These are phyloP conservation scores for Dunaliella primolecta DNA, from an alignment of 139 green algal species.

Conservation along the genomic window DNA sequence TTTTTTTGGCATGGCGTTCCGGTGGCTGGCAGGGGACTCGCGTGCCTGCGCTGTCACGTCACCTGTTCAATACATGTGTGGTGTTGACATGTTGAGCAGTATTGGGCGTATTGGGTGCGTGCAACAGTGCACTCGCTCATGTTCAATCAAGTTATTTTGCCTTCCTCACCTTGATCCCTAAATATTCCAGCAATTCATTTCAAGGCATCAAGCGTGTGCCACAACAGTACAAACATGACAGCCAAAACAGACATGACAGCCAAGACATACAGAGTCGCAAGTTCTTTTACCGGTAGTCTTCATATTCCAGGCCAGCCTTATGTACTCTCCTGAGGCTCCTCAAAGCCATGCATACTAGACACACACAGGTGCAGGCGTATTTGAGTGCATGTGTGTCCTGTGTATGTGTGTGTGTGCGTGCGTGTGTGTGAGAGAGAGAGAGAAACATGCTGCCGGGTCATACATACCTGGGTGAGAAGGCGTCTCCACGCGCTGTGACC, in stretches of 20 bases:
- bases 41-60: too few species aligned
- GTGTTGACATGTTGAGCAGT: too few species aligned
- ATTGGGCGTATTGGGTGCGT: too few species aligned
- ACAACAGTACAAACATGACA: not conserved
- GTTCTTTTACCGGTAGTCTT: too few species aligned
- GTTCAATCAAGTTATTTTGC: too few species aligned
- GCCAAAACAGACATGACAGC: not conserved
- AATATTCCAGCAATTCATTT: not conserved
- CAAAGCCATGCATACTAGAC: not conserved
- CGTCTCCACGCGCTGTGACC: constrained; percentile 71
- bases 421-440: too few species aligned
- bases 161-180: not conserved
- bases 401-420: not conserved
- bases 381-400: not conserved
- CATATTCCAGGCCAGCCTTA: too few species aligned
- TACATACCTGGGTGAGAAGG: constrained; percentile 69
- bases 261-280: too few species aligned
- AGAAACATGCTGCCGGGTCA: not conserved
- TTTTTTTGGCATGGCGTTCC: too few species aligned
- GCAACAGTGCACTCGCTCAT: too few species aligned
- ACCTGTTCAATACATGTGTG: too few species aligned
- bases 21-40: too few species aligned
- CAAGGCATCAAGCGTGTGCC: not conserved
- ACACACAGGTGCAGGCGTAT: not conserved
- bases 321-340: not conserved